A percentile compares a stretch with the other conserved stretches of the same genome.
Evolutionary conservation across 768 basidiomycete genomes (phyloP).

Genomic region (Termitomyces sp.): DNA sequence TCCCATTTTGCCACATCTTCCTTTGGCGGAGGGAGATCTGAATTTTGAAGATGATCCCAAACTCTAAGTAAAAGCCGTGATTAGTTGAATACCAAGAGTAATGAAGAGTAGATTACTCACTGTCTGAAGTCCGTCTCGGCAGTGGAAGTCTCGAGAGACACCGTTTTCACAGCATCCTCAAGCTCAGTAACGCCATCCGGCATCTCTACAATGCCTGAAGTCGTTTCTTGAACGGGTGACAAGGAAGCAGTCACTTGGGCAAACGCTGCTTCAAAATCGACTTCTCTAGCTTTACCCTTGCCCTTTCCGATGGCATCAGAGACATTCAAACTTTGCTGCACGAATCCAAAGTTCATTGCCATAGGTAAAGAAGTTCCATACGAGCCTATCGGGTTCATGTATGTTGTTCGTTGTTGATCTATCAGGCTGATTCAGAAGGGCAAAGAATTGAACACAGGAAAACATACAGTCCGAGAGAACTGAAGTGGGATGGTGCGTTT

Average conservation of each 20-base stretch:
- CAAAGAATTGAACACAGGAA: neutral
- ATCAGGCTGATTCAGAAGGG: neutral
- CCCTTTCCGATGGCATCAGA: constrained; percentile 37
- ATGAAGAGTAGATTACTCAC: constrained; percentile 28
- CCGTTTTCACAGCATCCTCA: constrained; percentile 31
- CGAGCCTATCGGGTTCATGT: constrained; percentile 27
- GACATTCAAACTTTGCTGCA: constrained; percentile 27
- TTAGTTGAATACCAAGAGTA: neutral
- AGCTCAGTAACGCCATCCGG: constrained; percentile 33
- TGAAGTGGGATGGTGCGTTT: constrained; percentile 26
- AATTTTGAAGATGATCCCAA: constrained; percentile 58
- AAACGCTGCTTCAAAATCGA: constrained; percentile 85
- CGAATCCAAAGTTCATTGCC: constrained; percentile 27
- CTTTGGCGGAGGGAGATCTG: constrained; percentile 46
- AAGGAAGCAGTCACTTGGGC: constrained; percentile 57
- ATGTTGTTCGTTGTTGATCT: constrained; percentile 39
- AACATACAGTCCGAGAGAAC: constrained; percentile 35
- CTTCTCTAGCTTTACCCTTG: constrained; percentile 76
- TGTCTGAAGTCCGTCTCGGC: constrained; percentile 42
- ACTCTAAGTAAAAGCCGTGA: constrained; percentile 31
- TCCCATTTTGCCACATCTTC: constrained; percentile 80
- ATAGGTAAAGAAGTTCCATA: constrained; percentile 35
- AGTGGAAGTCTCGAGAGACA: constrained; percentile 26
- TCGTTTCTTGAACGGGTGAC: constrained; percentile 29
- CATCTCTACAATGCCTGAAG: constrained; percentile 50